phyloP scores from a whole-genome alignment of 1,139 yeast species.

The Pichia sp. region DNA sequence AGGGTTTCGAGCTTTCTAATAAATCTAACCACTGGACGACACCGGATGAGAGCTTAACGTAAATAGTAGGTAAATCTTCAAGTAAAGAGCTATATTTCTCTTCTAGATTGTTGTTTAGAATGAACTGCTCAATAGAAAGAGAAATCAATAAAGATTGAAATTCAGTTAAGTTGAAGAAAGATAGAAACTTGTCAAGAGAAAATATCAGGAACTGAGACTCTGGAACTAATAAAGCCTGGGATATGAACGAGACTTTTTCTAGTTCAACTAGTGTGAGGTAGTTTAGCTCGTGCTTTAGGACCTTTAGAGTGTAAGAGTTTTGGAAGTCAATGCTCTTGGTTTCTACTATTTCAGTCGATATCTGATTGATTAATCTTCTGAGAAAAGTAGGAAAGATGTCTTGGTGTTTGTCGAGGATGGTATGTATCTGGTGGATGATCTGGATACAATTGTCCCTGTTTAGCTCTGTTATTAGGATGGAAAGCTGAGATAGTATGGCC shows the following conservation, averaged over 20 bases:
- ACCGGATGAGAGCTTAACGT: constrained; percentile 24
- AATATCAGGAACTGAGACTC: constrained; percentile 25
- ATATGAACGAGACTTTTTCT: constrained; percentile 19
- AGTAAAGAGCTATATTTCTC: constrained; percentile 17
- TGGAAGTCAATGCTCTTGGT: constrained; percentile 22
- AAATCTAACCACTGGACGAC: constrained; percentile 26
- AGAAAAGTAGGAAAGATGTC: constrained; percentile 35
- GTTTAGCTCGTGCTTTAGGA: constrained; percentile 32
- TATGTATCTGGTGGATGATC: constrained; percentile 45
- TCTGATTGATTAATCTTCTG: constrained; percentile 34
- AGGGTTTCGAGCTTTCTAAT: constrained; percentile 18
- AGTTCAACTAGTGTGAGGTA: constrained; percentile 21
- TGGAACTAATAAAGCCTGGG: constrained; percentile 23
- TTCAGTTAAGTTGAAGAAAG: constrained; percentile 23
- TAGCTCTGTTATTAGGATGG: constrained; percentile 46
- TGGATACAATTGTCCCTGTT: constrained; percentile 39
- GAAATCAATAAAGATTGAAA: constrained; percentile 28
- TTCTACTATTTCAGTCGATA: constrained; percentile 33
- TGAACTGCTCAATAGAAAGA: constrained; percentile 29
- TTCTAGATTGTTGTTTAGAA: constrained; percentile 11
- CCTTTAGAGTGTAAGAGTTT: constrained; percentile 26
- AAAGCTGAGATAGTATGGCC: constrained; percentile 50
- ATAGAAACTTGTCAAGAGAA: constrained; percentile 25
- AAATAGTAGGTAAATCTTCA: constrained; percentile 23
- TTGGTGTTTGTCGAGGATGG: constrained; percentile 39